Evolutionary conservation across 2,329 filamentous ascomycete species (phyloP).

Genomic region (Diplodia corticola): DNA sequence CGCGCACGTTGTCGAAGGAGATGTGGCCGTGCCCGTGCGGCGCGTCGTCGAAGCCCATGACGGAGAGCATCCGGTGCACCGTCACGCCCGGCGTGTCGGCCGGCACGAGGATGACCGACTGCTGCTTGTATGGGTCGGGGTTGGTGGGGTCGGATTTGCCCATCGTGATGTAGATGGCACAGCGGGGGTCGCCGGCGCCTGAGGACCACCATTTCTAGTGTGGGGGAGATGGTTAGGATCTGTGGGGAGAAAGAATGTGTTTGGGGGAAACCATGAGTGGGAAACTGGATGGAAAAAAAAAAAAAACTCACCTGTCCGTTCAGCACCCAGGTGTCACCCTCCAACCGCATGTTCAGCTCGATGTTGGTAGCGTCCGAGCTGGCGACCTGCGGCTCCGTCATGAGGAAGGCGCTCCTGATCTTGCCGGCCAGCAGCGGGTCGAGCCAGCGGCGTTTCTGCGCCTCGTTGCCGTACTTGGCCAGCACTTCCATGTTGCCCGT

Average conservation of each 20-base stretch:
- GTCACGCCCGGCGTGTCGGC: conserved; percentile 79
- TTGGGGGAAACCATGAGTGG: conserved; percentile 26
- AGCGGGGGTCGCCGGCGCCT: conserved; percentile 88
- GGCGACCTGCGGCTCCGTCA: conserved; percentile 89
- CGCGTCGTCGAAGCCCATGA: conserved; percentile 97
- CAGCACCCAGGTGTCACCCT: conserved; percentile 86
- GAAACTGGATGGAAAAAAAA: not conserved
- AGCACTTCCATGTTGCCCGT: conserved; percentile 96
- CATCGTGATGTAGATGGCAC: conserved; percentile 94
- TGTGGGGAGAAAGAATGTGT: conserved; percentile 33
- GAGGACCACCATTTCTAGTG: conserved; percentile 98
- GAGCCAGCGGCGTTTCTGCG: conserved; percentile 83
- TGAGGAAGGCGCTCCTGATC: conserved; percentile 87
- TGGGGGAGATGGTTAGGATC: conserved; percentile 40
- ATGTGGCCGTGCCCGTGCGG: conserved; percentile 97
- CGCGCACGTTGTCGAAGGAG: conserved; percentile 83
- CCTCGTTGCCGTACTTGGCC: conserved; percentile 84
- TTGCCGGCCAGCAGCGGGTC: conserved; percentile 77
- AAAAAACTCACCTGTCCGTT: conserved; percentile 69
- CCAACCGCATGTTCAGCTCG: conserved; percentile 74
- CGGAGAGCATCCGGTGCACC: conserved; percentile 89
- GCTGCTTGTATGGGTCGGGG: conserved; percentile 78
- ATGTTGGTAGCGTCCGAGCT: conserved; percentile 94
- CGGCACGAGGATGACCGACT: conserved; percentile 90
- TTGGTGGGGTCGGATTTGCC: conserved; percentile 82